Conservation (phyloP, 176 grass and related monocot species). For the Stipa capillata region DNA sequence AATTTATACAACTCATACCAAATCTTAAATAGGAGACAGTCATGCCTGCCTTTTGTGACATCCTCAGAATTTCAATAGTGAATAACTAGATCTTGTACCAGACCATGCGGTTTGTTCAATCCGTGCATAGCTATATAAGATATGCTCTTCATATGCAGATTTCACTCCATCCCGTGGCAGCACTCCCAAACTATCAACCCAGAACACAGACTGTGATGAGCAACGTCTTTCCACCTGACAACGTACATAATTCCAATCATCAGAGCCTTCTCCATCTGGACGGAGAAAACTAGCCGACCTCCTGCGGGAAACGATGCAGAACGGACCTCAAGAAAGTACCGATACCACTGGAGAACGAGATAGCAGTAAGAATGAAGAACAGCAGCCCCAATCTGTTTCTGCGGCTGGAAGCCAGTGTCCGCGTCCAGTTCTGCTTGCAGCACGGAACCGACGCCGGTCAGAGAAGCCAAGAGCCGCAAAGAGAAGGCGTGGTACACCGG, state of each 20-base stretch:
- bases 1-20: background rate
- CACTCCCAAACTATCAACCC: conserved; percentile 59
- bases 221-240: conserved; percentile 27
- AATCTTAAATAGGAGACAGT: background rate
- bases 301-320: conserved; percentile 44
- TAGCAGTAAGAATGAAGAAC: conserved; percentile 9
- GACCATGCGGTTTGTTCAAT: background rate
- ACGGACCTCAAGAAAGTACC: conserved; percentile 8
- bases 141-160: conserved; percentile 34
- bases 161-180: conserved; percentile 90
- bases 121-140: background rate
- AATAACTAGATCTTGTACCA: background rate
- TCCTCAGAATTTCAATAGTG: conserved; percentile 5
- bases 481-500: conserved; percentile 43
- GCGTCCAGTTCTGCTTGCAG: conserved; percentile 35
- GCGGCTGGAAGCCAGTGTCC: conserved; percentile 15
- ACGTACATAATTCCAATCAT: conserved; percentile 29
- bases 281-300: conserved; percentile 74
- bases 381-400: background rate
- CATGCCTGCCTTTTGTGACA: conserved; percentile 1
- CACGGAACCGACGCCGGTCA: background rate
- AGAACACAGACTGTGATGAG: conserved; percentile 33
- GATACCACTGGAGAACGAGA: background rate
- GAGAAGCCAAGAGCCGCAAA: conserved; percentile 39
- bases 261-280: conserved; percentile 69